Conservation (phyloP, 345 rosid genomes). For the Rhizophora mangle region DNA sequence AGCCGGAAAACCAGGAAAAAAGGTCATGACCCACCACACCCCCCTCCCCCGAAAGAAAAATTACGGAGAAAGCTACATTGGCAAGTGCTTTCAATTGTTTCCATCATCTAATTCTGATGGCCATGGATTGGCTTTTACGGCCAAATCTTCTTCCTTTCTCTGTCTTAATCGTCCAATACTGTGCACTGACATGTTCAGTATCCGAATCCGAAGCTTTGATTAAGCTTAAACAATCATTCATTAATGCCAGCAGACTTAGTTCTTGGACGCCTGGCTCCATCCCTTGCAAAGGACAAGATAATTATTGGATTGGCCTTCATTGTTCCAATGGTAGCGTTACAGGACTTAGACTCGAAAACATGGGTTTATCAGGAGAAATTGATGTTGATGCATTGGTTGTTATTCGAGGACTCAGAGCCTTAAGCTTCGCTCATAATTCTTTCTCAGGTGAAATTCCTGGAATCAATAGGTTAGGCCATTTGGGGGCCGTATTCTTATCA, state of each 20-base stretch:
- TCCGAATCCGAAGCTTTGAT: constrained; percentile 56
- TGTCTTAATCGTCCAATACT: constrained; percentile 17
- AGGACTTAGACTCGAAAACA: constrained; percentile 49
- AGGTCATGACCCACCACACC: constrained; percentile 18
- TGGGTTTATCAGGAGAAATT: constrained; percentile 63
- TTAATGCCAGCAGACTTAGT: constrained; percentile 40
- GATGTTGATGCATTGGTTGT: constrained; percentile 49
- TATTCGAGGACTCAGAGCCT: constrained; percentile 21
- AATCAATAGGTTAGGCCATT: constrained; percentile 47
- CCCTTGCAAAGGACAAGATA: constrained; percentile 40
- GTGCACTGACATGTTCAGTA: constrained; percentile 16
- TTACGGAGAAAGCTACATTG: constrained; percentile 7
- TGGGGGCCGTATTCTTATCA: constrained; percentile 50
- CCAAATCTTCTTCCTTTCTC: constrained; percentile 35
- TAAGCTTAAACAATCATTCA: constrained; percentile 50
- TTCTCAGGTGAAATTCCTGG: constrained; percentile 61
- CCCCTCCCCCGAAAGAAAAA: neutral
- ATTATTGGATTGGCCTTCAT: constrained; percentile 51
- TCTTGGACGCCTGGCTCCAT: constrained; percentile 54
- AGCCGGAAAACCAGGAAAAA: constrained; percentile 29
- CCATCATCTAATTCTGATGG: constrained; percentile 52
- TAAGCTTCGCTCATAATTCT: constrained; percentile 62
- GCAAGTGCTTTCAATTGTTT: constrained; percentile 13
- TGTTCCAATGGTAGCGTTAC: constrained; percentile 49
- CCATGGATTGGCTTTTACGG: constrained; percentile 51